Base-by-base conservation (phyloP, 2,329 filamentous ascomycete species). In the Colletotrichum camelliae region DNA sequence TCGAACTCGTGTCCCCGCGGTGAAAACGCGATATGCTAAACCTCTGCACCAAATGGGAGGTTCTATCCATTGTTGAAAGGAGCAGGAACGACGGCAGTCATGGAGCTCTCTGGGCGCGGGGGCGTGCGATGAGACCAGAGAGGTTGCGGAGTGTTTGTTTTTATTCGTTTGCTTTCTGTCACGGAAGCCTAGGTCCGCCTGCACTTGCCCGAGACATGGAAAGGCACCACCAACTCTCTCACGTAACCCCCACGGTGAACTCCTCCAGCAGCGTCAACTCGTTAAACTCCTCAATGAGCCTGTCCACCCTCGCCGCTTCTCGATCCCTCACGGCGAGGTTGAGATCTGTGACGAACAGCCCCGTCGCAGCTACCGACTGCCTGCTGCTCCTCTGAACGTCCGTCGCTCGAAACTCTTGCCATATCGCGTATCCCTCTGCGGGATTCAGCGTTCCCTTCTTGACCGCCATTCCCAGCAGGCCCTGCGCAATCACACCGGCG, bases 401-500 rank as follows among this genome's bases (percentile, higher is more conserved):
- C 18, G 79, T 78, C 21, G 80, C 80, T 24, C 58, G 67, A 8
- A 86, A 78, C 12, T 83, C 79, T 5, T 76, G 67, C 69, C 85
- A 78, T 37, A 86, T 80, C 6, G 73, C 76, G 16, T 80, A 80
- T 0, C 84, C 83, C 27, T 81, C 80, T 3, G 55, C 62, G 10
- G 77, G 80, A 5, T 81, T 76, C 68, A 86, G 82, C 65, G 81
- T 77, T 0, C 81, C 81, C 35, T 83, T 80, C 10, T 82, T 78
- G 31, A 87, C 77, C 5, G 80, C 80, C 82, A 87, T 83, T 3
- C 83, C 81, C 4, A 87, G 77, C 8, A 87, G 74, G 7, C 83
- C 83, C 16, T 80, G 80, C 4, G 79, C 80, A n/a, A 85, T 83
- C 3, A 81, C 77, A 52, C 83, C 81, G 12, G 84, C 82, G 6